Percentiles rank a stretch among this genome's conserved stretches.
These are phyloP conservation scores for Zasmidium citrigriseum DNA, from an alignment of 2,329 filamentous ascomycete species.

Conservation along the genomic window DNA sequence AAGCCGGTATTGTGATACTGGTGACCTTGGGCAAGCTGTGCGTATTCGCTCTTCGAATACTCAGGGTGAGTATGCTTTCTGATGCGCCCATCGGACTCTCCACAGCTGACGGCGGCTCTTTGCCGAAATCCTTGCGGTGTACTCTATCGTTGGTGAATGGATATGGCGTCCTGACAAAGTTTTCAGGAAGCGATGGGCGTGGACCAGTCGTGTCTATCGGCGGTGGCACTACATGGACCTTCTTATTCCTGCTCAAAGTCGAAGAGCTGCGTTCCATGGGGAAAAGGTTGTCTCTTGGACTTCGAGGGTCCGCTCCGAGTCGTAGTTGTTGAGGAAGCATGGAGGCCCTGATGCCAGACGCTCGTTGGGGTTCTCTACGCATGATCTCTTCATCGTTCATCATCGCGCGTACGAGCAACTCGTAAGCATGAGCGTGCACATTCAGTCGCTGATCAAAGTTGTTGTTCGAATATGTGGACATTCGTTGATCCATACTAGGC, in stretches of 20 bases:
- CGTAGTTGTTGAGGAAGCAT: conserved; percentile 24
- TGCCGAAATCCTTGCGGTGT: conserved; percentile 28
- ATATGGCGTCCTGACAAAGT: conserved; percentile 37
- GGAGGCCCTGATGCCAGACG: conserved; percentile 20
- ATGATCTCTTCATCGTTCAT: conserved; percentile 31
- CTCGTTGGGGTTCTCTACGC: conserved; percentile 8
- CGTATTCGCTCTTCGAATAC: conserved; percentile 29
- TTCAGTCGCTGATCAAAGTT: conserved; percentile 33
- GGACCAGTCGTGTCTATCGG: conserved; percentile 33
- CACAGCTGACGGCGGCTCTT: conserved; percentile 13
- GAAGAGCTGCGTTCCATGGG: conserved; percentile 6
- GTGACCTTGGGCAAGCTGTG: conserved; percentile 27
- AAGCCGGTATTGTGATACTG: conserved; percentile 32
- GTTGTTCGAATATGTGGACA: conserved; percentile 21
- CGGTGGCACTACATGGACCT: conserved; percentile 35
- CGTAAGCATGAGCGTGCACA: conserved; percentile 34
- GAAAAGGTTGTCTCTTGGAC: conserved; percentile 22
- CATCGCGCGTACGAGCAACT: conserved; percentile 36
- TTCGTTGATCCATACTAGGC: background rate
- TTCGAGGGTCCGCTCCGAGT: conserved; percentile 27
- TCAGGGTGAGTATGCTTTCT: conserved; percentile 36
- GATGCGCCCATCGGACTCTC: conserved; percentile 8
- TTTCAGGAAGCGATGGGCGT: conserved; percentile 25
- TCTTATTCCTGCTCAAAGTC: conserved; percentile 24
- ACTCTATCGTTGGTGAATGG: conserved; percentile 23